Evolutionary conservation across 345 rosid genomes (phyloP).

Genomic region (Melaleuca quinquenervia): DNA sequence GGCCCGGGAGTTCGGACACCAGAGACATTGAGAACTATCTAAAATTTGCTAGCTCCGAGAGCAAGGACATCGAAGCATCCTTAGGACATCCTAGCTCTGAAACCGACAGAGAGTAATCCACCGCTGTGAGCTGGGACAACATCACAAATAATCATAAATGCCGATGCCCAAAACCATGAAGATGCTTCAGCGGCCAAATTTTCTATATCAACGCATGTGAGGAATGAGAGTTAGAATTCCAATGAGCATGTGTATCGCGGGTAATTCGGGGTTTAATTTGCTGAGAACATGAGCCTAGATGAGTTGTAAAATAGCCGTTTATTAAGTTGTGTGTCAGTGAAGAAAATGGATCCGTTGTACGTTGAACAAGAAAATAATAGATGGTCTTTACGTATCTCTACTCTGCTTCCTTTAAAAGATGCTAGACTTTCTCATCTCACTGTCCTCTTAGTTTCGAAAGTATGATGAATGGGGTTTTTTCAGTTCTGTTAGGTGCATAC

Average conservation of each 20-base stretch:
- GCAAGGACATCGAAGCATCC: constrained; percentile 32
- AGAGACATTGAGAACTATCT: constrained; percentile 36
- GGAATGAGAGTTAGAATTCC: neutral
- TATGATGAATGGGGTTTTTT: neutral
- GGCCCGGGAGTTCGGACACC: constrained; percentile 27
- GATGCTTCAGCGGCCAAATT: neutral
- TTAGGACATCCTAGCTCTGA: neutral
- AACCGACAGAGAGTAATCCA: neutral
- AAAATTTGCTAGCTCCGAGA: constrained; percentile 15
- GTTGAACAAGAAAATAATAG: neutral
- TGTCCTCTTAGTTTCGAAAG: neutral
- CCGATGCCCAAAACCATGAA: neutral
- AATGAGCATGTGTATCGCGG: neutral
- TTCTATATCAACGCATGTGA: neutral
- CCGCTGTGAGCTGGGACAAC: neutral
- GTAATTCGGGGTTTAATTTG: neutral
- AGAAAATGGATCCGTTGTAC: neutral
- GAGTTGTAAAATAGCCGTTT: neutral
- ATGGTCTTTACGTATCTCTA: neutral
- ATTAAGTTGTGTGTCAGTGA: neutral
- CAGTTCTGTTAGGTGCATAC: neutral
- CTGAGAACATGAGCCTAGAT: neutral
- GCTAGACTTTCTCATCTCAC: neutral
- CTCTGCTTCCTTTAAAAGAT: neutral
- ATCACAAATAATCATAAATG: neutral